Conservation (phyloP, 1,139 yeast genomes). For the Protomyces arabidopsidicola region DNA sequence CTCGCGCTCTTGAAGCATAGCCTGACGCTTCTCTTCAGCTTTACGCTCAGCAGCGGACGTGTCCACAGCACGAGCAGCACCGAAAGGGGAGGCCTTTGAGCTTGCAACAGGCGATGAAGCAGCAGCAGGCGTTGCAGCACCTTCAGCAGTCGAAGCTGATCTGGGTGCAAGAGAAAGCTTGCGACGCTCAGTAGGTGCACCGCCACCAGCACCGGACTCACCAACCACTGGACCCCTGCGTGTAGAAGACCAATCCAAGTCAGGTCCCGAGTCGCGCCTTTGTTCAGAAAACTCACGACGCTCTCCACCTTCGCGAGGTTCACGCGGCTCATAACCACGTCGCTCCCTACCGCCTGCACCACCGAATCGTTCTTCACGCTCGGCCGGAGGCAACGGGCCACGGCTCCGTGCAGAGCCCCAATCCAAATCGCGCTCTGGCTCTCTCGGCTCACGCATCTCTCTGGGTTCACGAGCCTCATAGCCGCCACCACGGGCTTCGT, state of each 20-base stretch:
- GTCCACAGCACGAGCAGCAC: slow-evolving; percentile 44
- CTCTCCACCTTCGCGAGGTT: slow-evolving; percentile 10
- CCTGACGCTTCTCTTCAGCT: slow-evolving; percentile 38
- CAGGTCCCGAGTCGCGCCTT: slow-evolving; percentile 22
- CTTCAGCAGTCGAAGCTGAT: slow-evolving; percentile 18
- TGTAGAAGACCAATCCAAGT: slow-evolving; percentile 25
- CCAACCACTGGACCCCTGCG: slow-evolving; percentile 24
- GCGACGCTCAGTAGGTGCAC: slow-evolving; percentile 33
- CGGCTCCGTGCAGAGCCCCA: slow-evolving; percentile 33
- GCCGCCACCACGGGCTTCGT: slow-evolving; percentile 18
- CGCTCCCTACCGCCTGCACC: slow-evolving; percentile 15
- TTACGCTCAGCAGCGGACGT: slow-evolving; percentile 37
- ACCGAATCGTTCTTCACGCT: slow-evolving; percentile 25
- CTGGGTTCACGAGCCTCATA: slow-evolving; percentile 20
- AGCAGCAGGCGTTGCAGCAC: slow-evolving; percentile 27
- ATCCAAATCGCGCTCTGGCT: slow-evolving; percentile 37
- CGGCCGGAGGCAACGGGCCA: slow-evolving; percentile 40
- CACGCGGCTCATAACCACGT: slow-evolving; percentile 3
- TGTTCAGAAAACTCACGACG: slow-evolving; percentile 2
- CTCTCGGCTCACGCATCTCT: slow-evolving; percentile 27
- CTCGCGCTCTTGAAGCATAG: slow-evolving; percentile 34
- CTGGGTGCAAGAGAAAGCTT: slow-evolving; percentile 31
- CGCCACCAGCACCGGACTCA: neutral
- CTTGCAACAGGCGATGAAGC: slow-evolving; percentile 33
- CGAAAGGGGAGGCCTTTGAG: slow-evolving; percentile 38